Conservation (phyloP, 129 eudicot species). For the Ambrosia trifida region DNA sequence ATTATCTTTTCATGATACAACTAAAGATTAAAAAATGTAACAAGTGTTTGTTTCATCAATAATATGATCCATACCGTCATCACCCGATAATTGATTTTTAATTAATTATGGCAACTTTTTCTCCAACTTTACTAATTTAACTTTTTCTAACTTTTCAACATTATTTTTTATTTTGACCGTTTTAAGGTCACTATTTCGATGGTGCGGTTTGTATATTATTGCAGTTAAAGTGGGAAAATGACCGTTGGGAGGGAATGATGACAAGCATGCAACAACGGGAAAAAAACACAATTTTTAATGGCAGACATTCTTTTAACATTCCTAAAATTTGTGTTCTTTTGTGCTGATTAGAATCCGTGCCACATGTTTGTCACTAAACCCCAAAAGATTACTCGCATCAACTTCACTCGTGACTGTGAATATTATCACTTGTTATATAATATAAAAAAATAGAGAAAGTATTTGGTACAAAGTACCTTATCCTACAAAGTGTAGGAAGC, state of each 20-base stretch:
- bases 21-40: too few relatives aligned
- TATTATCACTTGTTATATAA: not conserved
- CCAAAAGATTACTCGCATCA: constrained; percentile 26
- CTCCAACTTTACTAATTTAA: constrained; percentile 21
- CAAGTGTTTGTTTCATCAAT: constrained; percentile 2
- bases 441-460: too few relatives aligned
- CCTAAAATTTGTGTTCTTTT: constrained; percentile 28
- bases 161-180: constrained; percentile 18
- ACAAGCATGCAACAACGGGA: constrained; percentile 40
- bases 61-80: constrained; percentile 9
- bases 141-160: constrained; percentile 22
- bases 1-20: not conserved
- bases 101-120: constrained; percentile 29
- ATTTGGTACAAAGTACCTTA: too few relatives aligned
- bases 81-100: constrained; percentile 11
- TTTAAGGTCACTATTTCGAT: constrained; percentile 20
- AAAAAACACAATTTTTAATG: constrained; percentile 15
- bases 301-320: constrained; percentile 41
- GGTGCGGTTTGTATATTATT: not conserved
- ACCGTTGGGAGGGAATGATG: constrained; percentile 41
- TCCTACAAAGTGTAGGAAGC: too few relatives aligned
- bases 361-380: constrained; percentile 45
- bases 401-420: constrained; percentile 58
- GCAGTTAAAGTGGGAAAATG: constrained; percentile 31
- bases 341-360: constrained; percentile 23